Evolutionary conservation across 495 filamentous ascomycete species (phyloP), one percentile per base, ranked within the genome.

Genomic region (Penicillium pulvis): DNA sequence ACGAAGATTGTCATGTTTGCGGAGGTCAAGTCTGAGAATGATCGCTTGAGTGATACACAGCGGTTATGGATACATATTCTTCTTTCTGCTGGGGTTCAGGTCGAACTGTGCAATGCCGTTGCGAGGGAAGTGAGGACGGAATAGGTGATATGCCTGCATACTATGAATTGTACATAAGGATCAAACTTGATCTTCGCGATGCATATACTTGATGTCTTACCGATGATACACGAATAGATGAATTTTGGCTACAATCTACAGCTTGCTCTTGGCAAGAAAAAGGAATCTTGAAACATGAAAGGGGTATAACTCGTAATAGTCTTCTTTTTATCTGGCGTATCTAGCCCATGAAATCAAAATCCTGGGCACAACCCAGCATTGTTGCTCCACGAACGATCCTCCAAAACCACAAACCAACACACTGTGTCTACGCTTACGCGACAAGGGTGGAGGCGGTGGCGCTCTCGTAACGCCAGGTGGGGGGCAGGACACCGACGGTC

Each of bases 391-490:
- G 57, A 42, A 53, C 56, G 39, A 62, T 59, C 57, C 52, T 59
- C 56, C 58, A 59, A 59, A 6, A 59, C 63, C 63, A 65, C 62
- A 65, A 52, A 64, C 59, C 63, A 69, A 63, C 62, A 69, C 66
- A 51, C 63, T 52, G 7, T 64, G 42, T 55, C 51, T 30, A 51
- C 66, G 67, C 64, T 73, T 81, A 83, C 69, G 81, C 75, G 60
- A 83, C 81, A 60, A 83, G 67, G 64, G 81, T 83, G 68, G 71
- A 76, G 64, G 81, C 81, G 58, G 81, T 83, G 60, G 80, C 78
- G 71, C 79, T 84, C 86, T 92, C 90, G 82, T 98, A 99, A 80
- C 90, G 92, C 94, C 94, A 99, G 78, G 92, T 97, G 59, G 94
- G 95, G 66, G 95, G 93, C 54, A 99, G 88, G 72, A 92, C 93